phyloP scores from a whole-genome alignment of 352 stramenopile genomes.

The Pythium graminicola region DNA sequence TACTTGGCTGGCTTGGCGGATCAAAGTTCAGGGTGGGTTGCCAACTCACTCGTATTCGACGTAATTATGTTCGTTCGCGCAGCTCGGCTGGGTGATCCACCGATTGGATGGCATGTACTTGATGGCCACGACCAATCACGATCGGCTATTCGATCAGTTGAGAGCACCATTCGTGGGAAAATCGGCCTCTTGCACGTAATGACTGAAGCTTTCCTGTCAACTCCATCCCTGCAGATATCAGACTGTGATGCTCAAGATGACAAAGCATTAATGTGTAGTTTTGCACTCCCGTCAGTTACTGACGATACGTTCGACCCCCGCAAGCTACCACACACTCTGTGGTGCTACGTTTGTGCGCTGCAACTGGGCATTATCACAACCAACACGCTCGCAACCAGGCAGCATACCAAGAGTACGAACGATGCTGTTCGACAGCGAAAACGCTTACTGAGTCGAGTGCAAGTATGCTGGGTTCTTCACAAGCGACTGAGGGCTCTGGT shows the following conservation, averaged over 20 bases:
- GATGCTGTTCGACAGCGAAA: constrained; percentile 8
- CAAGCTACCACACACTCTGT: constrained; percentile 11
- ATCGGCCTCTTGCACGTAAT: constrained; percentile 4
- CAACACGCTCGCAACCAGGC: constrained; percentile 12
- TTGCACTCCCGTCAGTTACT: constrained; percentile 30
- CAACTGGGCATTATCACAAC: constrained; percentile 10
- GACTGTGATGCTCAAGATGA: constrained; percentile 11
- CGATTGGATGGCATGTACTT: constrained; percentile 15
- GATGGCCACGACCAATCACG: background rate
- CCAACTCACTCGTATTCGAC: constrained; percentile 16
- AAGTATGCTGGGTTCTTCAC: constrained; percentile 40
- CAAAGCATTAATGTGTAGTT: constrained; percentile 39
- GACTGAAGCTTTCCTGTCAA: background rate
- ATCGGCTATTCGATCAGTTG: background rate
- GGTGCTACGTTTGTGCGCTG: constrained; percentile 19
- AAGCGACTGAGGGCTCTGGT: constrained; percentile 37
- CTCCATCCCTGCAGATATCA: background rate
- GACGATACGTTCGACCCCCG: constrained; percentile 5
- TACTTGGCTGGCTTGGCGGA: constrained; percentile 16
- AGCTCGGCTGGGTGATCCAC: constrained; percentile 5
- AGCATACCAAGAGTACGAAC: background rate
- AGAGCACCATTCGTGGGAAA: constrained; percentile 10
- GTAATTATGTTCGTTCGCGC: constrained; percentile 8
- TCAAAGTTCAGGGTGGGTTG: constrained; percentile 12
- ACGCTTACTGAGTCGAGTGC: constrained; percentile 26